phyloP scores from a whole-genome alignment of 2,329 filamentous ascomycete species.

The Alternaria triticina region DNA sequence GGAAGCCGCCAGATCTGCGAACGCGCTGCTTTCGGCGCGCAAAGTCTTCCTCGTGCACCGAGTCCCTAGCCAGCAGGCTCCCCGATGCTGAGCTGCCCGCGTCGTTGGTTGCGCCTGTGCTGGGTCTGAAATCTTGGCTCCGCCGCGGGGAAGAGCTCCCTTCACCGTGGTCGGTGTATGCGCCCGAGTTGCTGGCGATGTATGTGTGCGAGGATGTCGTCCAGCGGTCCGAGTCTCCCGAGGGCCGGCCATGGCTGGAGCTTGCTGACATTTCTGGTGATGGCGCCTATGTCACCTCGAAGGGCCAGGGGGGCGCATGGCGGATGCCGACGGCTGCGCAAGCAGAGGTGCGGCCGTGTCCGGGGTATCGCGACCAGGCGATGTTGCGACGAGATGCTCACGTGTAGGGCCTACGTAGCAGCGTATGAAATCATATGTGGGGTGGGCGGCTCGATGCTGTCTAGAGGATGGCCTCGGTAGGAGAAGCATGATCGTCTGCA shows the following conservation, averaged over 20 bases:
- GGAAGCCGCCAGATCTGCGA: slow-evolving; percentile 50
- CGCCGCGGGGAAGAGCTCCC: slow-evolving; percentile 34
- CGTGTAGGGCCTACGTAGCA: background rate
- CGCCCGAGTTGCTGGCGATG: slow-evolving; percentile 34
- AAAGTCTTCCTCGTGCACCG: slow-evolving; percentile 41
- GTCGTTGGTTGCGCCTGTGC: slow-evolving; percentile 13
- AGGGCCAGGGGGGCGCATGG: slow-evolving; percentile 36
- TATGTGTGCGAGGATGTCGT: slow-evolving; percentile 42
- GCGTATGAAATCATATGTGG: slow-evolving; percentile 10
- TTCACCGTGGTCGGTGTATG: slow-evolving; percentile 34
- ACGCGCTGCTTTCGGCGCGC: slow-evolving; percentile 36
- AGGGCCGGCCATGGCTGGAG: slow-evolving; percentile 43
- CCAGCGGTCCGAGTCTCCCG: slow-evolving; percentile 43
- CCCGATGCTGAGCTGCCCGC: slow-evolving; percentile 12
- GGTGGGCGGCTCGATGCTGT: slow-evolving; percentile 1
- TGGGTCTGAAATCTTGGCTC: slow-evolving; percentile 22
- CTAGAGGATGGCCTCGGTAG: background rate
- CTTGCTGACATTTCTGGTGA: slow-evolving; percentile 38
- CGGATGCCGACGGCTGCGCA: slow-evolving; percentile 22
- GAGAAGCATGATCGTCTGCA: slow-evolving; percentile 1
- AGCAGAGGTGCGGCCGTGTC: slow-evolving; percentile 8
- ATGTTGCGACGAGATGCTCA: background rate
- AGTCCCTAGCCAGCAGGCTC: slow-evolving; percentile 27
- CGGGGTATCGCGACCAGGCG: background rate
- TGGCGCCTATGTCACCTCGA: slow-evolving; percentile 30